Evolutionary conservation across 345 rosid species (phyloP).

Genomic region (Euclidium syriacum): DNA sequence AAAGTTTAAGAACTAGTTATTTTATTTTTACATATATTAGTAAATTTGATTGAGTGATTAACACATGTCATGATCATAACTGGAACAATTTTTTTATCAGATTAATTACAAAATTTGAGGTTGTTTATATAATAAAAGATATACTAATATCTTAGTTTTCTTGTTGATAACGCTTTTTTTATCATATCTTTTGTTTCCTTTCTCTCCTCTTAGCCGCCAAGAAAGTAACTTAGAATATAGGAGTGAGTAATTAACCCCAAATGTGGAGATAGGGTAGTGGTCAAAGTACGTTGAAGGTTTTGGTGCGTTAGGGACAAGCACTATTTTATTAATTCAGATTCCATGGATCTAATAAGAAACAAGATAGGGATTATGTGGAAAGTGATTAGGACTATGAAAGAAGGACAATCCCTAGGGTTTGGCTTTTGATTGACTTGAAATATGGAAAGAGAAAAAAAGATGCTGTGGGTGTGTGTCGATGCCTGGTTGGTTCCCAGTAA

Average conservation of each 20-base stretch:
- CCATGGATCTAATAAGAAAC: neutral
- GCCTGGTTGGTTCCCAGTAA: constrained; percentile 22
- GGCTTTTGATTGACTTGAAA: constrained; percentile 26
- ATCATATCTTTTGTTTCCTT: neutral
- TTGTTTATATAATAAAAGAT: no score
- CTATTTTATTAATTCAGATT: neutral
- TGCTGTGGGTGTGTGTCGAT: constrained; percentile 17
- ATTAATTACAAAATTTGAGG: no score
- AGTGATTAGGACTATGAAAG: constrained; percentile 10
- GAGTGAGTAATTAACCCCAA: neutral
- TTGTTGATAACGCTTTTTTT: neutral
- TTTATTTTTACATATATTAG: no score
- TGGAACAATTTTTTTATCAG: no score
- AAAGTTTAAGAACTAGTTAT: no score
- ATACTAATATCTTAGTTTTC: neutral
- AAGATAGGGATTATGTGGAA: constrained; percentile 17
- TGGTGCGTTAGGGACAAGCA: constrained; percentile 24
- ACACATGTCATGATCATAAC: no score
- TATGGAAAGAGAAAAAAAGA: constrained; percentile 19
- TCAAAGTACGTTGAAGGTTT: constrained; percentile 1
- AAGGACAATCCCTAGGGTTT: constrained; percentile 11
- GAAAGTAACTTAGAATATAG: neutral
- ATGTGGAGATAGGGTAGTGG: constrained; percentile 9
- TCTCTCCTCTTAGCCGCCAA: neutral
- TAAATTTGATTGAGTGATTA: no score